Base-by-base conservation (phyloP, 305 asterid species). In the Fraxinus xanthoxyloides region DNA sequence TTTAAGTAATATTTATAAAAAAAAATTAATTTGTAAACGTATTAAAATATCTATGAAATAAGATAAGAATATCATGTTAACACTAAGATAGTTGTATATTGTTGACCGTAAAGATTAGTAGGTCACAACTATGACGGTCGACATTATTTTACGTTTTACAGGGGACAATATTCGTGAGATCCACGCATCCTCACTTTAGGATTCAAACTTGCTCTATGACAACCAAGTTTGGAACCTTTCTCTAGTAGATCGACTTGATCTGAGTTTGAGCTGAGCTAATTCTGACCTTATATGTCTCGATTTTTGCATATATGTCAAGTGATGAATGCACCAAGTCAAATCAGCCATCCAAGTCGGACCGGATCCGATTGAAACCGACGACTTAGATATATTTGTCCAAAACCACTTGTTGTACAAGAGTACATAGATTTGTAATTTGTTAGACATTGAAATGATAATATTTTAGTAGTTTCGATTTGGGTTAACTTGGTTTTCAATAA, bases 401-500 rank as follows among this genome's bases (percentile, higher is more conserved):
- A 31, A 28, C 36, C 36, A 67, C 31, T 67, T 1, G 0, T 24
- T 28, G 74, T 28, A 26, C 21, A 17, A 30, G 36, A 5, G 34
- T 67, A 28, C 36, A 67, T 67, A 19, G 36, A 67, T 61, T 61
- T 9, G 17, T 7, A 38, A 38, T 38, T 38, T 38, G 46, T 38
- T 8, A 23, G 72, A 61, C 1, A 13, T 35, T 26, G 24, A 24
- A 38, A 79, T 75, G 78, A 82, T 30, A 21, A 72, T 82, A 77
- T 84, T 82, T 70, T 79, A 78, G 43, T 43, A 38, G 76, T 9
- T 61, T 77, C 36, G 54, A 82, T 74, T 75, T 82, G 85, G 84
- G 83, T 82, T 80, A 48, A 36, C 79, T 82, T 81, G 88, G 43
- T 85, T 81, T 89, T 88, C 82, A 79, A 85, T 77, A 78, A 86